phyloP scores from a whole-genome alignment of 2,329 filamentous ascomycete genomes.

The Hymenotorrendiella dingleyae region DNA sequence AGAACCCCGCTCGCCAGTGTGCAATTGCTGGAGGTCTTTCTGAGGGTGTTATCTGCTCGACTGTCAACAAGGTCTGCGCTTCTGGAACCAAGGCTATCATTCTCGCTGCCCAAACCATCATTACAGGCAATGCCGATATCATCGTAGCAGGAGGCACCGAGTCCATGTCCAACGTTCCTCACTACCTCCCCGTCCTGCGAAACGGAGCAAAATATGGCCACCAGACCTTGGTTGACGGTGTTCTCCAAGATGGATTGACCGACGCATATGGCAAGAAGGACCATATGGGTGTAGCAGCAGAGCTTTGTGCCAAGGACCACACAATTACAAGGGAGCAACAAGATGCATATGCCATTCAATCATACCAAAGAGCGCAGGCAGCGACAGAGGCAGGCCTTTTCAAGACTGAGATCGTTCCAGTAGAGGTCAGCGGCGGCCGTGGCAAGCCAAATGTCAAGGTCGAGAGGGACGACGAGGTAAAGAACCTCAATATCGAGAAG shows the following conservation, averaged over 20 bases:
- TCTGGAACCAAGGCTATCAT: conserved; percentile 92
- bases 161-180: conserved; percentile 97
- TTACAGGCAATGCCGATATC: conserved; percentile 88
- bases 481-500: conserved; percentile 84
- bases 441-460: conserved; percentile 82
- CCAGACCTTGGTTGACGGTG: conserved; percentile 80
- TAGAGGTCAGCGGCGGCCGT: conserved; percentile 81
- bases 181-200: conserved; percentile 87
- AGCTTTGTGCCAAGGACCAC: conserved; percentile 87
- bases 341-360: conserved; percentile 92
- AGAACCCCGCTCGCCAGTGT: conserved; percentile 93
- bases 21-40: conserved; percentile 82
- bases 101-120: conserved; percentile 92
- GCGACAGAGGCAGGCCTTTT: conserved; percentile 80
- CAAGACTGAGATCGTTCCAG: conserved; percentile 77
- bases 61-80: conserved; percentile 98
- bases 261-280: conserved; percentile 89
- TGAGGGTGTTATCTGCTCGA: conserved; percentile 76
- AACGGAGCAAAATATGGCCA: conserved; percentile 91
- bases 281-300: conserved; percentile 90
- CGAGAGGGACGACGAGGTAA: conserved; percentile 88
- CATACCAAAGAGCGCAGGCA: conserved; percentile 88
- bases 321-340: conserved; percentile 76
- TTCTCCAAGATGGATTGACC: conserved; percentile 89
- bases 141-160: conserved; percentile 93